Evolutionary conservation across 202 grass and related monocot species (phyloP).

Genomic region (Brachypodium distachyon): DNA sequence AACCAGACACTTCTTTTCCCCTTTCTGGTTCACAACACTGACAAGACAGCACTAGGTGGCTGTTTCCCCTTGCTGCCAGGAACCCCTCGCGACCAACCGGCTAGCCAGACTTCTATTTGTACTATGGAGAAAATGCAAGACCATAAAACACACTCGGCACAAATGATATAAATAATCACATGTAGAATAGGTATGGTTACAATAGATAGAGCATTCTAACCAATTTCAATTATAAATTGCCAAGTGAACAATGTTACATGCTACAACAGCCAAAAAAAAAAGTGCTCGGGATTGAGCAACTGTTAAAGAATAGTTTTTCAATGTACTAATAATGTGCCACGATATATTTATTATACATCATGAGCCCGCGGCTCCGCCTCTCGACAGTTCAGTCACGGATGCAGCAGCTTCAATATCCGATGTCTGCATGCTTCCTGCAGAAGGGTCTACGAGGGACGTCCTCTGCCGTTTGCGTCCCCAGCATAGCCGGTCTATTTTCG

Average conservation of each 20-base stretch:
- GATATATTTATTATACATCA: slow-evolving; percentile 25
- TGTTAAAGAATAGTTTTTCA: slow-evolving; percentile 40
- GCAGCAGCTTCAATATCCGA: slow-evolving; percentile 1
- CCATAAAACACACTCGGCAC: not conserved
- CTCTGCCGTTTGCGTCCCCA: slow-evolving; percentile 57
- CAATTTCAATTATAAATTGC: not conserved
- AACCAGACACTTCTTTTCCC: too few species aligned
- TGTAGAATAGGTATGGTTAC: not conserved
- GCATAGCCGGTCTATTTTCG: slow-evolving; percentile 37
- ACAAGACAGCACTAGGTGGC: too few species aligned
- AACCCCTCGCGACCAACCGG: too few species aligned
- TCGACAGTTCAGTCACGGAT: not conserved
- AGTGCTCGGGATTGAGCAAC: not conserved
- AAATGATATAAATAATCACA: not conserved
- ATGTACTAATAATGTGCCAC: slow-evolving; percentile 11
- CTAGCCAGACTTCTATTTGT: too few species aligned
- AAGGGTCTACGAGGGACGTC: slow-evolving; percentile 8
- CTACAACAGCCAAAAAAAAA: slow-evolving; percentile 1
- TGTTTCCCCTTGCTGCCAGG: too few species aligned
- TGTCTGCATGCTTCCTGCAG: not conserved
- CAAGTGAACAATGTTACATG: slow-evolving; percentile 16
- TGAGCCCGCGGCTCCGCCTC: not conserved
- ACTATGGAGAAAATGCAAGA: too few species aligned
- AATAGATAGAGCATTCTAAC: not conserved
- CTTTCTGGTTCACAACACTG: too few species aligned